These are phyloP conservation scores for Nitzschia palea DNA, from an alignment of 108 stramenopile genomes.

Conservation along the genomic window DNA sequence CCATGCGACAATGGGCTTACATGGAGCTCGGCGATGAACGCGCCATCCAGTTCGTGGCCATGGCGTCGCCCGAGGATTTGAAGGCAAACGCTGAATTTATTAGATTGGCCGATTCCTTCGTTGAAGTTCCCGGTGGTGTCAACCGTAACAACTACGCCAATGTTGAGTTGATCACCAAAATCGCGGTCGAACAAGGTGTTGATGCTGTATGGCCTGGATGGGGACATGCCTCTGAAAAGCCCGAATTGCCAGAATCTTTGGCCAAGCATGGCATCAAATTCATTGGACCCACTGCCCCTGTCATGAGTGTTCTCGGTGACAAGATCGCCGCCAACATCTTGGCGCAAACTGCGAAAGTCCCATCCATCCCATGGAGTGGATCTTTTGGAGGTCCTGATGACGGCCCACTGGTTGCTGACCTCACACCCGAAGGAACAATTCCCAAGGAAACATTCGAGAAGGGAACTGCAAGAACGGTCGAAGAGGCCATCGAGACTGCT, in stretches of 20 bases:
- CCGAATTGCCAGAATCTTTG: slow-evolving; percentile 76
- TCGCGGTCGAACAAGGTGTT: slow-evolving; percentile 83
- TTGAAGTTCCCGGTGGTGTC: slow-evolving; percentile 91
- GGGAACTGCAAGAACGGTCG: slow-evolving; percentile 86
- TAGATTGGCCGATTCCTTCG: slow-evolving; percentile 92
- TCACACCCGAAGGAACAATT: slow-evolving; percentile 95
- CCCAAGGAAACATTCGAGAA: slow-evolving; percentile 93
- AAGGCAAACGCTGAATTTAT: slow-evolving; percentile 98
- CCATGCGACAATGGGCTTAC: slow-evolving; percentile 99
- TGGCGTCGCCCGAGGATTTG: slow-evolving; percentile 97
- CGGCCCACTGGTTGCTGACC: slow-evolving; percentile 87
- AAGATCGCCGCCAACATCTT: slow-evolving; percentile 96
- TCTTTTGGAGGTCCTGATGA: slow-evolving; percentile 89
- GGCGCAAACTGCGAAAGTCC: slow-evolving; percentile 94
- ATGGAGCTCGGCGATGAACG: slow-evolving; percentile 95
- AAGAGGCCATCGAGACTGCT: slow-evolving; percentile 93
- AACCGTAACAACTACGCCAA: slow-evolving; percentile 96
- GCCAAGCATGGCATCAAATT: slow-evolving; percentile 84
- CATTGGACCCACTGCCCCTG: slow-evolving; percentile 92
- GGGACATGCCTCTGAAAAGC: slow-evolving; percentile 96
- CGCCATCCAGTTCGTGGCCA: slow-evolving; percentile 96
- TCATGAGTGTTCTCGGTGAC: slow-evolving; percentile 95
- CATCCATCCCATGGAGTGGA: slow-evolving; percentile 96
- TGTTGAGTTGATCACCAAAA: slow-evolving; percentile 83
- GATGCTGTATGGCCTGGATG: slow-evolving; percentile 97